Conservation (phyloP, 2,329 filamentous ascomycete genomes). For the Colletotrichum godetiae region DNA sequence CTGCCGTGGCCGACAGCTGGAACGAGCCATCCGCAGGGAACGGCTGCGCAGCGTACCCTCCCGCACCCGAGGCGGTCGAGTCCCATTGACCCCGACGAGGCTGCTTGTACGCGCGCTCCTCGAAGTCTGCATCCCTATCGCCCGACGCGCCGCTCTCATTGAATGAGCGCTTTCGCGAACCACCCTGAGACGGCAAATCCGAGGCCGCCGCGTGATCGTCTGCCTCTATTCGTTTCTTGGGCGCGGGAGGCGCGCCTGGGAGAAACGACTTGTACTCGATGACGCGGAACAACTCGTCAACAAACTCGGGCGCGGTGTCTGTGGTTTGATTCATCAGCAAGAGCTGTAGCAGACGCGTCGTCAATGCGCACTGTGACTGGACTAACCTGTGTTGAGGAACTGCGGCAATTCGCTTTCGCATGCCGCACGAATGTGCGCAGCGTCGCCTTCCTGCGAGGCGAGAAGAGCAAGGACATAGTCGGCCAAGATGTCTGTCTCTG, state of each 20-base stretch:
- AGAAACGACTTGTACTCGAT: conserved; percentile 72
- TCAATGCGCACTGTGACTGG: neutral
- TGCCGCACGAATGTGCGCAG: conserved; percentile 71
- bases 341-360: neutral
- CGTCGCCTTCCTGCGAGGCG: conserved; percentile 72
- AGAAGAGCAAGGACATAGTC: conserved; percentile 87
- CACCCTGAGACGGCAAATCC: conserved; percentile 34
- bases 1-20: conserved; percentile 45
- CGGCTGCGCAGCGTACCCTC: conserved; percentile 14
- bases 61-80: conserved; percentile 40
- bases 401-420: conserved; percentile 80
- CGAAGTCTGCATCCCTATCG: conserved; percentile 41
- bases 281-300: conserved; percentile 76
- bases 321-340: neutral
- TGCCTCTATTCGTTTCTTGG: conserved; percentile 38
- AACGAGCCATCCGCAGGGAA: neutral
- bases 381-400: conserved; percentile 75
- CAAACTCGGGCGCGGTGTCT: conserved; percentile 29
- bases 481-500: conserved; percentile 83
- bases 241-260: conserved; percentile 62
- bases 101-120: conserved; percentile 68
- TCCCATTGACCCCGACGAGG: conserved; percentile 61
- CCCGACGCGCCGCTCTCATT: conserved; percentile 41
- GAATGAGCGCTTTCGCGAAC: conserved; percentile 50
- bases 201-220: conserved; percentile 24